Conservation (phyloP, 2,329 filamentous ascomycete species). For the Cladosporium sp. region DNA sequence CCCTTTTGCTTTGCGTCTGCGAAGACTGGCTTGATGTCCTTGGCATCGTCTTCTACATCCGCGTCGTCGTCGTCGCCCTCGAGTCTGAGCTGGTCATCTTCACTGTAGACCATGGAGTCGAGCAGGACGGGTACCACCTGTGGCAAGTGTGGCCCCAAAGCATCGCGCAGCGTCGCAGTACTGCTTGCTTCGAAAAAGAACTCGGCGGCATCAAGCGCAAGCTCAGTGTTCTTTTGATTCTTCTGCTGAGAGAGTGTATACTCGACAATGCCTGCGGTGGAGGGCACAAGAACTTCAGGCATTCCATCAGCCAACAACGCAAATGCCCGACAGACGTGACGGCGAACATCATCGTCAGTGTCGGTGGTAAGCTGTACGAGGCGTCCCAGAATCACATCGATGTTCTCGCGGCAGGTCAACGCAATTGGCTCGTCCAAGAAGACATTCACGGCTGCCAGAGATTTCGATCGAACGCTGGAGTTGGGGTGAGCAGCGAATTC, state of each 20-base stretch:
- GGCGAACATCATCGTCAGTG: slow-evolving; percentile 71
- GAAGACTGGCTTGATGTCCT: slow-evolving; percentile 91
- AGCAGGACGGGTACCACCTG: slow-evolving; percentile 88
- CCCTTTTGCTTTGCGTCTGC: slow-evolving; percentile 61
- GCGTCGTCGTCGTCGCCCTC: slow-evolving; percentile 78
- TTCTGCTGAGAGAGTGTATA: slow-evolving; percentile 90
- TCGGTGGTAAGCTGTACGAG: slow-evolving; percentile 80
- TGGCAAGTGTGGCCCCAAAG: slow-evolving; percentile 69
- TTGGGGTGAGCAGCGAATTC: slow-evolving; percentile 74
- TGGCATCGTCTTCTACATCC: slow-evolving; percentile 78
- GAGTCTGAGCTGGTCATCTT: slow-evolving; percentile 82
- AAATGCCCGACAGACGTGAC: slow-evolving; percentile 90
- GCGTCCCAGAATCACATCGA: slow-evolving; percentile 76
- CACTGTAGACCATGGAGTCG: slow-evolving; percentile 92
- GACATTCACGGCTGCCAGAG: slow-evolving; percentile 81
- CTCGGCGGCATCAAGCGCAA: slow-evolving; percentile 91
- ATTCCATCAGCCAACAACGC: slow-evolving; percentile 86
- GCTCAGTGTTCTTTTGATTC: slow-evolving; percentile 72
- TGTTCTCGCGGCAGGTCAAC: slow-evolving; percentile 70
- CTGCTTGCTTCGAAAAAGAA: slow-evolving; percentile 96
- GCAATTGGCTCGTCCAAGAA: slow-evolving; percentile 73
- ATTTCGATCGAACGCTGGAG: slow-evolving; percentile 71
- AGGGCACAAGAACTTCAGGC: slow-evolving; percentile 83
- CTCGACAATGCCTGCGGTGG: slow-evolving; percentile 81
- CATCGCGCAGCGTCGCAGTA: slow-evolving; percentile 71